A percentile compares a stretch with the other conserved stretches of the same genome.
phyloP scores from a whole-genome alignment of 768 basidiomycete genomes.

The Termitomyces titanicus region DNA sequence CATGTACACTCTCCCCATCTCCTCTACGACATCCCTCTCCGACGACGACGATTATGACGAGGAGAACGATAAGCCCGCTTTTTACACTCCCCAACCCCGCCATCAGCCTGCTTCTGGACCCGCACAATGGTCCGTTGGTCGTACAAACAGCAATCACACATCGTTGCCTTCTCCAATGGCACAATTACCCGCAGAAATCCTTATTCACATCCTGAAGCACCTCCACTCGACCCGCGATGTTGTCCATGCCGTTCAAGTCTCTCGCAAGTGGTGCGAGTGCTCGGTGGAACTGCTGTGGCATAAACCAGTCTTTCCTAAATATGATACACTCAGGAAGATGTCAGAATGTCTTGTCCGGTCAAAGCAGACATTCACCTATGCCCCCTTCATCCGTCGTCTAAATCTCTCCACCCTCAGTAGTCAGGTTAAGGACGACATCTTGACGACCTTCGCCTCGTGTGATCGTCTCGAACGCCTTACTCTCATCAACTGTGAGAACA shows the following conservation, averaged over 20 bases:
- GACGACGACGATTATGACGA: slow-evolving; percentile 69
- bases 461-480: slow-evolving; percentile 85
- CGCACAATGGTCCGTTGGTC: slow-evolving; percentile 58
- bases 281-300: slow-evolving; percentile 95
- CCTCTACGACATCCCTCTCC: slow-evolving; percentile 76
- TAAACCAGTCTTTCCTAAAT: slow-evolving; percentile 72
- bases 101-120: slow-evolving; percentile 44
- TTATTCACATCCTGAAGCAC: slow-evolving; percentile 89
- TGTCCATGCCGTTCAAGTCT: slow-evolving; percentile 73
- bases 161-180: slow-evolving; percentile 54
- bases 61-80: slow-evolving; percentile 40
- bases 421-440: slow-evolving; percentile 70
- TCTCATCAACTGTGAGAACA: slow-evolving; percentile 69
- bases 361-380: slow-evolving; percentile 82
- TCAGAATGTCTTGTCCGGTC: slow-evolving; percentile 60
- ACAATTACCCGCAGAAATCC: slow-evolving; percentile 82
- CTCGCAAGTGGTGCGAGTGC: slow-evolving; percentile 92
- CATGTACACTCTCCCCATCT: slow-evolving; percentile 55
- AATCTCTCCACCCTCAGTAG: slow-evolving; percentile 76
- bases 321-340: slow-evolving; percentile 74
- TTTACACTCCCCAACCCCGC: slow-evolving; percentile 42
- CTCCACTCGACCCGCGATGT: slow-evolving; percentile 74
- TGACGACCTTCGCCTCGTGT: slow-evolving; percentile 70
- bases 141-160: slow-evolving; percentile 12
- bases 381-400: slow-evolving; percentile 84